Evolutionary conservation across 768 basidiomycete genomes (phyloP).

Genomic region (Pulveroboletus sp.): DNA sequence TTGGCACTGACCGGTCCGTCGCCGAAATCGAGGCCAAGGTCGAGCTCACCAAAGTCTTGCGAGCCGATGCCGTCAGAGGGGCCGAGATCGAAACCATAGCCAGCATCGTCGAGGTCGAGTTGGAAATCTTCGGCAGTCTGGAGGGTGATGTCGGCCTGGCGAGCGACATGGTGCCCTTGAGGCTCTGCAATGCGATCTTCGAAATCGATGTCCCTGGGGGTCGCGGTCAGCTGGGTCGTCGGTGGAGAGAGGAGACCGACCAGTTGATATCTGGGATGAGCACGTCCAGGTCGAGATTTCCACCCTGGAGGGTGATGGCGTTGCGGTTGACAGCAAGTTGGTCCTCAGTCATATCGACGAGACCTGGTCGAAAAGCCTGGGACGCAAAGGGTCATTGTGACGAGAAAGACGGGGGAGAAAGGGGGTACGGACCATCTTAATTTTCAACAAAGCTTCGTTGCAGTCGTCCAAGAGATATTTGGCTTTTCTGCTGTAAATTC

Average conservation of each 20-base stretch:
- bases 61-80: constrained; percentile 83
- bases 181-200: constrained; percentile 58
- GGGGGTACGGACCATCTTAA: constrained; percentile 70
- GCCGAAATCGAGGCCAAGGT: constrained; percentile 76
- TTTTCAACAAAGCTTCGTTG: constrained; percentile 91
- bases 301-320: constrained; percentile 81
- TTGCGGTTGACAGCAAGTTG: constrained; percentile 83
- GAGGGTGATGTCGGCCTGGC: constrained; percentile 85
- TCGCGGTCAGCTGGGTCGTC: constrained; percentile 10
- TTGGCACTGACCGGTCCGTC: constrained; percentile 43
- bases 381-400: constrained; percentile 1
- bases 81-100: constrained; percentile 74
- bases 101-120: constrained; percentile 53
- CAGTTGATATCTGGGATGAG: constrained; percentile 78
- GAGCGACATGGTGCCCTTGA: constrained; percentile 78
- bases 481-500: constrained; percentile 96
- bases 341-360: constrained; percentile 96
- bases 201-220: constrained; percentile 71
- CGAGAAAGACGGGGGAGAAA: neutral
- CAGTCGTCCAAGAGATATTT: constrained; percentile 98
- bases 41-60: constrained; percentile 69
- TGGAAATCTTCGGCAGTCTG: constrained; percentile 70
- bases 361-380: constrained; percentile 90
- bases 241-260: constrained; percentile 35
- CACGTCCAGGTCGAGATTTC: constrained; percentile 75